phyloP scores from a whole-genome alignment of 169 alveolate genomes.

The Toxoplasma gondii region DNA sequence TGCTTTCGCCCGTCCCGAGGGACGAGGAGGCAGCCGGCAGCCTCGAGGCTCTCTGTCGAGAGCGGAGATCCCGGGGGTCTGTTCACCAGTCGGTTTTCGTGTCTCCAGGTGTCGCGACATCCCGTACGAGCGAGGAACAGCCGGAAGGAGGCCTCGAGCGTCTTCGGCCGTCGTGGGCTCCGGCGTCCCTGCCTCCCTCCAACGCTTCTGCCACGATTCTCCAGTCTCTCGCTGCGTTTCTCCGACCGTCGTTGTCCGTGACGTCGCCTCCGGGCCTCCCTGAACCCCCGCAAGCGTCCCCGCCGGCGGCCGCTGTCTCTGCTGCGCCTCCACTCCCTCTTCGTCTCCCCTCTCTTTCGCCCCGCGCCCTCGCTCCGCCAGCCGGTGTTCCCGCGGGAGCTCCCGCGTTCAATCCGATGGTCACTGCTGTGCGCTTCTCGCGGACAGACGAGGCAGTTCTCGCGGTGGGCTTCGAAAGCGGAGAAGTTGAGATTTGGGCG shows the following conservation, averaged over 20 bases:
- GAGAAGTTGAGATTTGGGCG: constrained; percentile 42
- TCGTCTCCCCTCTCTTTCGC: not conserved
- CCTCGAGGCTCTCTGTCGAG: not conserved
- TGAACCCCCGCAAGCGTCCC: not conserved
- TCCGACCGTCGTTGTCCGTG: not conserved
- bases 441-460: constrained; percentile 30
- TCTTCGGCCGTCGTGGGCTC: not conserved
- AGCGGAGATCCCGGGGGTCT: not conserved
- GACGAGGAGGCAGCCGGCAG: not conserved
- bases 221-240: not conserved
- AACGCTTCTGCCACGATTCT: not conserved
- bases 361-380: not conserved
- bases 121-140: not conserved
- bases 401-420: not conserved
- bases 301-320: not conserved
- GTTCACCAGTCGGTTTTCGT: not conserved
- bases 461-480: constrained; percentile 49
- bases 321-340: not conserved
- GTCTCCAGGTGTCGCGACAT: not conserved
- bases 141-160: not conserved
- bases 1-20: not conserved
- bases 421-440: constrained; percentile 48
- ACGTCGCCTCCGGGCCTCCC: not conserved
- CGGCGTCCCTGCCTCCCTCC: not conserved
- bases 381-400: not conserved